phyloP scores from a whole-genome alignment of 345 rosid species.

The Citrus mangshanensis region DNA sequence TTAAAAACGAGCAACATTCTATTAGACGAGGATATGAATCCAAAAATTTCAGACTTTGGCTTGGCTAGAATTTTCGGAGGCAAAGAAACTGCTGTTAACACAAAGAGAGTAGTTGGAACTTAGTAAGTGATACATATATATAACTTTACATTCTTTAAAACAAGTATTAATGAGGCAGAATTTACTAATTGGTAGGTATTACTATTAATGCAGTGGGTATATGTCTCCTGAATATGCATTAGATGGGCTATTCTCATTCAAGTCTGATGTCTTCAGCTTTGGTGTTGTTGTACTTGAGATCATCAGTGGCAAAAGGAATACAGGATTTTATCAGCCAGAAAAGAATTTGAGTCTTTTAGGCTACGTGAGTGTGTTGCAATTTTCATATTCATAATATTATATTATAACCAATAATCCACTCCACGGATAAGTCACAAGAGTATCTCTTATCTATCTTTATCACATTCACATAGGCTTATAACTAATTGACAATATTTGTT shows the following conservation, averaged over 20 bases:
- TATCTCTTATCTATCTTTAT: not conserved
- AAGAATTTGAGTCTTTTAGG: slow-evolving; percentile 19
- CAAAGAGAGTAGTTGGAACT: slow-evolving; percentile 66
- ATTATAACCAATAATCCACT: no score
- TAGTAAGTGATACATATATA: slow-evolving; percentile 38
- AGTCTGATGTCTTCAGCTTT: slow-evolving; percentile 37
- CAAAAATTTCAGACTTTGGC: slow-evolving; percentile 80
- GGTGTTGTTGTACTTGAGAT: slow-evolving; percentile 33
- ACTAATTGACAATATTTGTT: no score
- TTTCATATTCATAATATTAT: not conserved
- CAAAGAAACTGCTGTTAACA: slow-evolving; percentile 48
- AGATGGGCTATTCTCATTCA: slow-evolving; percentile 26
- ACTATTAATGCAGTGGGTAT: slow-evolving; percentile 24
- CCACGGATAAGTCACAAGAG: no score
- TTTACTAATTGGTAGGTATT: not conserved
- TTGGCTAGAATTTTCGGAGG: slow-evolving; percentile 66
- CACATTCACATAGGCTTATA: not conserved
- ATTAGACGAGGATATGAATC: slow-evolving; percentile 64
- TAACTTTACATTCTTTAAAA: not conserved
- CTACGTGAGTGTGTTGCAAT: slow-evolving; percentile 12
- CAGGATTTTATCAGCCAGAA: slow-evolving; percentile 9
- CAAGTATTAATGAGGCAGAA: not conserved
- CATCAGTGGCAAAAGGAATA: slow-evolving; percentile 24
- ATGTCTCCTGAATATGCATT: slow-evolving; percentile 20
- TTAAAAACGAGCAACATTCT: slow-evolving; percentile 62